A percentile compares a stretch with the other conserved stretches of the same genome.
Evolutionary conservation across 331 rosid species (phyloP).

Genomic region (Malus hybrid): DNA sequence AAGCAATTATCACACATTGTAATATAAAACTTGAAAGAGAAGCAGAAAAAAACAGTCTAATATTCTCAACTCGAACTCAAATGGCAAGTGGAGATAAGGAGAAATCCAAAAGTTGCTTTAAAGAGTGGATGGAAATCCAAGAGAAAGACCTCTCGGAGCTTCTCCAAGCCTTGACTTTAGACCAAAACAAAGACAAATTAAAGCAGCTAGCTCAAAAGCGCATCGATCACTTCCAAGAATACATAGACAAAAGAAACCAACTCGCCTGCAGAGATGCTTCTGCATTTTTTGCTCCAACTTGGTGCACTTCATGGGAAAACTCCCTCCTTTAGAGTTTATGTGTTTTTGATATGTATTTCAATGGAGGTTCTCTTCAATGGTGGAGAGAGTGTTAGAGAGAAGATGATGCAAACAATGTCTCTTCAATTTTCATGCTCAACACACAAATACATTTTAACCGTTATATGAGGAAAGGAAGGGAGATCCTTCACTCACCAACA

Average conservation of each 20-base stretch:
- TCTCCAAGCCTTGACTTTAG: background rate
- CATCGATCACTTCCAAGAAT: conserved; percentile 3
- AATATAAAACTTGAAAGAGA: background rate
- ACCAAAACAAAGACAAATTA: background rate
- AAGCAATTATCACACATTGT: background rate
- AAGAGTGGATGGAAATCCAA: conserved; percentile 21
- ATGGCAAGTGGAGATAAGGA: background rate
- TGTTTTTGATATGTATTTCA: no score
- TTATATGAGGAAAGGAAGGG: no score
- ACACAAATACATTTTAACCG: no score
- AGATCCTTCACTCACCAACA: no score
- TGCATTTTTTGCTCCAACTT: conserved; percentile 2
- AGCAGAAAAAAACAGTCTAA: background rate
- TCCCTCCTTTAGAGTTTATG: background rate
- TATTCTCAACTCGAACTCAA: background rate
- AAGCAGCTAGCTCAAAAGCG: conserved; percentile 5
- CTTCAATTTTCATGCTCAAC: no score
- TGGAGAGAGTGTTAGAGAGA: no score
- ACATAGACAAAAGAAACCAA: background rate
- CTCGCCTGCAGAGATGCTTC: conserved; percentile 7
- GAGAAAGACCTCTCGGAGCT: conserved; percentile 11
- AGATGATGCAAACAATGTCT: no score
- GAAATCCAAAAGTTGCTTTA: conserved; percentile 13
- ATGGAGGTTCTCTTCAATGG: no score
- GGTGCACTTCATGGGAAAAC: conserved; percentile 25